These are phyloP conservation scores for Stachybotrys elegans DNA, from an alignment of 2,329 filamentous ascomycete genomes.

Conservation along the genomic window DNA sequence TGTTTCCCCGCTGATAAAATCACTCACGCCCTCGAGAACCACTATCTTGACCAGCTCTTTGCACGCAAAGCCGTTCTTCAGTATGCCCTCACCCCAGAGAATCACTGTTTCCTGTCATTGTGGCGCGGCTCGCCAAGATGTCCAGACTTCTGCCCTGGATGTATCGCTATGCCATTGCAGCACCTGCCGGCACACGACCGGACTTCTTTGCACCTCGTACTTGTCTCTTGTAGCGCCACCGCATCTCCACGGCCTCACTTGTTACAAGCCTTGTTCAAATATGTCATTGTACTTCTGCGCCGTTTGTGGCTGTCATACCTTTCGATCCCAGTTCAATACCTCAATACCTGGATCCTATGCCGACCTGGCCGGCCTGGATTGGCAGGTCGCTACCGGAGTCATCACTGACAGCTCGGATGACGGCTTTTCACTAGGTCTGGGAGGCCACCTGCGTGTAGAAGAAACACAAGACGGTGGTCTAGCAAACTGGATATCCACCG, in stretches of 20 bases:
- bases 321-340: slow-evolving; percentile 20
- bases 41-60: no score
- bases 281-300: slow-evolving; percentile 31
- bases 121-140: slow-evolving; percentile 15
- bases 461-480: slow-evolving; percentile 33
- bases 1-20: no score
- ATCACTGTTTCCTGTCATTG: slow-evolving; percentile 25
- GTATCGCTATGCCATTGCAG: slow-evolving; percentile 27
- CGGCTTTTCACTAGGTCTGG: not conserved
- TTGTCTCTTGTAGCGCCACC: slow-evolving; percentile 17
- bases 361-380: slow-evolving; percentile 8
- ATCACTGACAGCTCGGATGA: slow-evolving; percentile 13
- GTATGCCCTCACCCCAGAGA: no score
- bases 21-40: no score
- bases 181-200: slow-evolving; percentile 24
- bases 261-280: slow-evolving; percentile 1
- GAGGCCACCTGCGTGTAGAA: slow-evolving; percentile 16
- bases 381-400: slow-evolving; percentile 33
- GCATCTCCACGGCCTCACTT: slow-evolving; percentile 8
- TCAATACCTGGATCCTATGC: no score
- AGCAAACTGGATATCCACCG: slow-evolving; percentile 19
- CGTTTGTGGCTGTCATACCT: slow-evolving; percentile 37
- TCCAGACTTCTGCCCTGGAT: not conserved
- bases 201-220: slow-evolving; percentile 34
- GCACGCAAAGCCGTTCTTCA: no score